These are phyloP conservation scores for Tricladium varicosporioides DNA, from an alignment of 2,329 filamentous ascomycete species.

Conservation along the genomic window DNA sequence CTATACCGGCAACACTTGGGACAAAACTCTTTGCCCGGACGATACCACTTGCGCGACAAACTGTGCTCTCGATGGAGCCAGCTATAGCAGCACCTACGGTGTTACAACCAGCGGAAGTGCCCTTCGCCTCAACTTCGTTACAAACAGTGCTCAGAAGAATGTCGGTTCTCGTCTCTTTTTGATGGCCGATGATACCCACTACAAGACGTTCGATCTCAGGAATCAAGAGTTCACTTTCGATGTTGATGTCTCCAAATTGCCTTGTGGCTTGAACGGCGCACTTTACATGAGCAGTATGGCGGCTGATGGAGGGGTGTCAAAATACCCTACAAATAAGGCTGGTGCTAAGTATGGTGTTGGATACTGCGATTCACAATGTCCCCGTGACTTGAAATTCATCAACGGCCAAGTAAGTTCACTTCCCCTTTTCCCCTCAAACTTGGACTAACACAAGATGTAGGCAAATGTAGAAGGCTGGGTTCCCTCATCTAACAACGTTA, in stretches of 20 bases:
- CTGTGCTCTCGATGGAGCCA: conserved; percentile 53
- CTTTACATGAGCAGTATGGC: conserved; percentile 1
- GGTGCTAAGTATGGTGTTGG: conserved; percentile 3
- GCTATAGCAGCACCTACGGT: conserved; percentile 52
- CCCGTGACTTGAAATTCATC: conserved; percentile 51
- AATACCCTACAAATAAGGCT: background rate
- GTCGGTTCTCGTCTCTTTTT: conserved; percentile 61
- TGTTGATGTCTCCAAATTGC: conserved; percentile 60
- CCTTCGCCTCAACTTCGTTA: conserved; percentile 57
- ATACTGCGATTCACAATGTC: conserved; percentile 62
- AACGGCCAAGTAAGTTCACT: conserved; percentile 45
- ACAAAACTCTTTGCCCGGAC: conserved; percentile 42
- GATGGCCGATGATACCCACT: conserved; percentile 58
- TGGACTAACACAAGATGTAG: background rate
- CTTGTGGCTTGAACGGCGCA: conserved; percentile 1
- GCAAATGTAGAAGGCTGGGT: conserved; percentile 20
- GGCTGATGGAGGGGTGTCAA: background rate
- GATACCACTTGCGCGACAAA: conserved; percentile 44
- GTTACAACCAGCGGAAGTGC: conserved; percentile 50
- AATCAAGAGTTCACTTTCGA: conserved; percentile 72
- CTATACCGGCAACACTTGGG: conserved; percentile 44
- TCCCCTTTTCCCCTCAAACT: conserved; percentile 26
- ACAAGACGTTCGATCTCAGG: conserved; percentile 63
- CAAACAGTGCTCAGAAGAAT: conserved; percentile 36
- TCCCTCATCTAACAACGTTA: conserved; percentile 37